A percentile compares a stretch with the other conserved stretches of the same genome.
phyloP scores from a whole-genome alignment of 2,329 filamentous ascomycete genomes.

The Colletotrichum lupini region DNA sequence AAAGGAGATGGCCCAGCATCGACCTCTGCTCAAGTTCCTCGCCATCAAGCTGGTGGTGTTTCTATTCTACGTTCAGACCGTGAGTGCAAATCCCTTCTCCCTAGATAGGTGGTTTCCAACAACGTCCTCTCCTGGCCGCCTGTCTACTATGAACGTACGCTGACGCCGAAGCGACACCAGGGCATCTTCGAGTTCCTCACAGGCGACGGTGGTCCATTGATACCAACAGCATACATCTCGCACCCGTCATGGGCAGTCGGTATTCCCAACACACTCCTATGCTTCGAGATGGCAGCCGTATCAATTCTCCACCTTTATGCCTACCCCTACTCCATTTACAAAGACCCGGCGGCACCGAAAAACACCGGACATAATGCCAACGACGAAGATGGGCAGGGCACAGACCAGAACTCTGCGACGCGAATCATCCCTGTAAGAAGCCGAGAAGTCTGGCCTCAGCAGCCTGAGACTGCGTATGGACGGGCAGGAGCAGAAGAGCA shows the following conservation, averaged over 20 bases:
- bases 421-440: not conserved
- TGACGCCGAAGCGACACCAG: too few relatives aligned
- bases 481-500: not conserved
- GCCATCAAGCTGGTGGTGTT: slow-evolving; percentile 10
- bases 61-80: slow-evolving; percentile 3
- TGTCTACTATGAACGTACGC: too few relatives aligned
- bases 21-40: slow-evolving; percentile 3
- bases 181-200: slow-evolving; percentile 16
- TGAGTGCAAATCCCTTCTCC: not conserved
- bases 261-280: slow-evolving; percentile 3
- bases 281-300: slow-evolving; percentile 15
- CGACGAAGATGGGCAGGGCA: not conserved
- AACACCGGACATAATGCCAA: not conserved
- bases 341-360: not conserved
- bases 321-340: not conserved
- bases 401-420: not conserved
- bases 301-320: slow-evolving; percentile 5
- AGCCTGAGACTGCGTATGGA: not conserved
- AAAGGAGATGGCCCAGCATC: not conserved
- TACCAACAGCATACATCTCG: not conserved
- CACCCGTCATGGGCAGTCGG: slow-evolving; percentile 16
- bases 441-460: not conserved
- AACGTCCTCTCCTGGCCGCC: not conserved
- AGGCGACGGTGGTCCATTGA: not conserved
- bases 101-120: too few relatives aligned